Percentiles rank a stretch among this genome's conserved stretches.
phyloP scores from a whole-genome alignment of 768 basidiomycete species.

The Hysterangium stoloniferum region DNA sequence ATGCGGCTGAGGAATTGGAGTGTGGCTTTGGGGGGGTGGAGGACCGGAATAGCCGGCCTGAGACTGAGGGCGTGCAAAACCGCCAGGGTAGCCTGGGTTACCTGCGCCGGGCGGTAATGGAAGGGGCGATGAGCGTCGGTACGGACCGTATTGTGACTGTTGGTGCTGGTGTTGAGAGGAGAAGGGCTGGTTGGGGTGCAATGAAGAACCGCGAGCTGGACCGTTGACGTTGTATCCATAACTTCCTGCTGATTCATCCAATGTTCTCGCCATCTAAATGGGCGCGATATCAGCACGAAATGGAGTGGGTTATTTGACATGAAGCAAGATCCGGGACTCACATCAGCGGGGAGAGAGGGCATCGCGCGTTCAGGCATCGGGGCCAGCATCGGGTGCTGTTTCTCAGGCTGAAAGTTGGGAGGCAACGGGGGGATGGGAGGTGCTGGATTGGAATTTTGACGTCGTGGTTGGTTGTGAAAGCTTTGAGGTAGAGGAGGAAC shows the following conservation, averaged over 20 bases:
- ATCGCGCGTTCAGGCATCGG: constrained; percentile 60
- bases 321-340: constrained; percentile 26
- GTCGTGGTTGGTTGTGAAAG: background rate
- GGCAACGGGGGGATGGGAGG: constrained; percentile 48
- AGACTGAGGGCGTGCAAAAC: constrained; percentile 3
- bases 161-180: background rate
- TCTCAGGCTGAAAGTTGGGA: constrained; percentile 26
- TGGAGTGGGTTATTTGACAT: background rate
- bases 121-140: background rate
- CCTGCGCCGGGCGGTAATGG: background rate
- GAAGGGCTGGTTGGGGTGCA: background rate
- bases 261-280: constrained; percentile 52
- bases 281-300: constrained; percentile 8
- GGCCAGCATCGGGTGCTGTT: constrained; percentile 44
- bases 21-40: background rate
- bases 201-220: background rate
- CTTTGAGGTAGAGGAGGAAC: background rate
- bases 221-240: no score
- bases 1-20: background rate
- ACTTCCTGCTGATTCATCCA: constrained; percentile 40
- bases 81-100: constrained; percentile 3
- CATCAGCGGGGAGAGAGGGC: constrained; percentile 54
- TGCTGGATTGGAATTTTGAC: background rate
- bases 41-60: background rate
- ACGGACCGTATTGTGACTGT: background rate